phyloP scores from a whole-genome alignment of 768 basidiomycete species.

The Agaricus blazei region DNA sequence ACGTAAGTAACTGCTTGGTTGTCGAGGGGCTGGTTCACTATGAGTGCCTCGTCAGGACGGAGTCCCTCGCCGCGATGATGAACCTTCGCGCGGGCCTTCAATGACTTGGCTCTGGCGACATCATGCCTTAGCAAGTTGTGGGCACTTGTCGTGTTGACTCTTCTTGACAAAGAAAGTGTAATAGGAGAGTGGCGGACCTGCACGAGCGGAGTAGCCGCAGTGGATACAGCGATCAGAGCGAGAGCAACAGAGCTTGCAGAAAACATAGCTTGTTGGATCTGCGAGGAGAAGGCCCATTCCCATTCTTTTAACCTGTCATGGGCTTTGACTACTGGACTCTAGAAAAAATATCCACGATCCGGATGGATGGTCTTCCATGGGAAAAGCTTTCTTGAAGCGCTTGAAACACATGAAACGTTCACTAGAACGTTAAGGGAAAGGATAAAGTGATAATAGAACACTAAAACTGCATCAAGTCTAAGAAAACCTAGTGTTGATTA shows the following conservation, averaged over 20 bases:
- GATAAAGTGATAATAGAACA: too few species aligned
- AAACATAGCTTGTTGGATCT: constrained; percentile 26
- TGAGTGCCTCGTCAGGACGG: constrained; percentile 23
- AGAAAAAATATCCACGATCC: too few species aligned
- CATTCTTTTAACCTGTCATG: not conserved
- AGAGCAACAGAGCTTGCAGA: constrained; percentile 36
- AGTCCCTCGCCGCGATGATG: constrained; percentile 21
- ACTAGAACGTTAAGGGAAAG: too few species aligned
- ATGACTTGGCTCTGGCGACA: constrained; percentile 39
- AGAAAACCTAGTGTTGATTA: too few species aligned
- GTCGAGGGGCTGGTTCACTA: constrained; percentile 37
- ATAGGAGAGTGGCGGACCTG: constrained; percentile 35
- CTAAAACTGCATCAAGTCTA: too few species aligned
- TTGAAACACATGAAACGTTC: too few species aligned
- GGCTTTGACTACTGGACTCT: not conserved
- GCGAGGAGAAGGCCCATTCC: constrained; percentile 14
- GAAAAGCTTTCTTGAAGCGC: not conserved
- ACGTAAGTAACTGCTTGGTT: constrained; percentile 40
- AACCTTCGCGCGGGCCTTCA: constrained; percentile 30
- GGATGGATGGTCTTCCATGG: not conserved
- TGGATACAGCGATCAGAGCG: constrained; percentile 40
- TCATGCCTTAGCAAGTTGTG: constrained; percentile 47
- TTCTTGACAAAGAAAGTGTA: constrained; percentile 48
- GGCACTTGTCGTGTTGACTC: constrained; percentile 45
- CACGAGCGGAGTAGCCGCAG: constrained; percentile 36